Evolutionary conservation across 192 early-diverging fungal species (phyloP), one percentile per base, ranked within the genome.

Genomic region (Polychytrium aggregatum): DNA sequence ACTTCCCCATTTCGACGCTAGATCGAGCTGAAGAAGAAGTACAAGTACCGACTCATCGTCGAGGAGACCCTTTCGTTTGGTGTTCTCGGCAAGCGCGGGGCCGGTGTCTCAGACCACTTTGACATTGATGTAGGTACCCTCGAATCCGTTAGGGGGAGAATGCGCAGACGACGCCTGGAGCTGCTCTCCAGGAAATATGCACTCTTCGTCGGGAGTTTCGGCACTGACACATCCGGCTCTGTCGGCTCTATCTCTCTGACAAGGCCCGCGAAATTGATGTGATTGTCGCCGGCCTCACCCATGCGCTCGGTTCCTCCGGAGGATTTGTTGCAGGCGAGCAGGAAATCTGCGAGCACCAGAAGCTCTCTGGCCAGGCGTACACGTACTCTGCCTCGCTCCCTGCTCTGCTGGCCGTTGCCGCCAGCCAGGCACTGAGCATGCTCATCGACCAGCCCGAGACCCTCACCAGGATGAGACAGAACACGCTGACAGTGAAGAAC

Each of bases 21-120:
- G 63, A 67, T 97, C 37, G 89, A 82, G 41, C 62, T 98, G 46
- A 98, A 94, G 72, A 75, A 87, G 40, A 81, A 86, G 62, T 92
- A 90, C 83, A 95, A 98, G 80, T 98, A 87, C 72, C 74, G 94
- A 20, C 70, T 98, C 30, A 87, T 98, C 52, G 63, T 98, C 41
- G 94, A 98, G 53, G 94, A 98, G 65, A 82, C 79, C 45, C 70
- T 79, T 46, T 93, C 90, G 0, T 75, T 98, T 70, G 94, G 94
- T 38, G 71, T 85, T 9, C 43, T 98, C 22, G 91, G 91, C 31
- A 71, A 79, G 59, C 76, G 74, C 13, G 94, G 94, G n/a, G 78
- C 78, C 20, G 94, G 94, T 36, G 59, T 92, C 45, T 83, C 88
- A 18, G 89, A 92, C 46, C 80, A 88, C 50, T 90, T 71, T 55